These are phyloP conservation scores for Sporothrix schenckii DNA, from an alignment of 2,329 filamentous ascomycete genomes.

Conservation along the genomic window DNA sequence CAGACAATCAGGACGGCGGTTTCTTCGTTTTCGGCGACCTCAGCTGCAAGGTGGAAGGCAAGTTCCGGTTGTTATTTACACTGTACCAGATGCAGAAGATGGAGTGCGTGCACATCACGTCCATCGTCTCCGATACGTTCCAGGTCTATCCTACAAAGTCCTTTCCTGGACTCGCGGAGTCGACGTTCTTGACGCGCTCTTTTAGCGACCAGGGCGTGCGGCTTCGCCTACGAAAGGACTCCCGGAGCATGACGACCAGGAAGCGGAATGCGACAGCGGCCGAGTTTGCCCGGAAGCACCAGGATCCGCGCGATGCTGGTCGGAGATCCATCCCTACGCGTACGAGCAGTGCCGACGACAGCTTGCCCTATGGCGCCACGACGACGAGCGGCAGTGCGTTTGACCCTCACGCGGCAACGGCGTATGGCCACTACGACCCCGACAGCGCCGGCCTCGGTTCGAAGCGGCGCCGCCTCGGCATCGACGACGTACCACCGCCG, in stretches of 20 bases:
- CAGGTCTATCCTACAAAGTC: conserved; percentile 66
- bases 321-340: conserved; percentile 25
- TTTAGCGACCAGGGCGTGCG: conserved; percentile 89
- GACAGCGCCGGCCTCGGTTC: conserved; percentile 14
- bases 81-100: conserved; percentile 68
- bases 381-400: conserved; percentile 28
- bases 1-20: conserved; percentile 74
- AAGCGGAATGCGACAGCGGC: conserved; percentile 48
- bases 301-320: conserved; percentile 27
- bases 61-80: conserved; percentile 73
- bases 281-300: conserved; percentile 37
- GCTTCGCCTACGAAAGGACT: conserved; percentile 80
- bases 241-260: conserved; percentile 59
- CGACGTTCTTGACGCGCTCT: conserved; percentile 74
- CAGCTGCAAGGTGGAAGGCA: conserved; percentile 74
- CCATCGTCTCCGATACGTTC: conserved; percentile 67
- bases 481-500: conserved; percentile 23
- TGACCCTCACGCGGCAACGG: conserved; percentile 17
- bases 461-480: conserved; percentile 33
- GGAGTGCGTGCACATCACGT: conserved; percentile 45
- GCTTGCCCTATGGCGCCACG: conserved; percentile 20
- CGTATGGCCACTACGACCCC: conserved; percentile 31
- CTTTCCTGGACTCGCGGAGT: conserved; percentile 63
- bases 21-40: conserved; percentile 93
- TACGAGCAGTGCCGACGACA: conserved; percentile 24